Evolutionary conservation across 805 yeast genomes (phyloP).

Genomic region (Candida broadrunensis): DNA sequence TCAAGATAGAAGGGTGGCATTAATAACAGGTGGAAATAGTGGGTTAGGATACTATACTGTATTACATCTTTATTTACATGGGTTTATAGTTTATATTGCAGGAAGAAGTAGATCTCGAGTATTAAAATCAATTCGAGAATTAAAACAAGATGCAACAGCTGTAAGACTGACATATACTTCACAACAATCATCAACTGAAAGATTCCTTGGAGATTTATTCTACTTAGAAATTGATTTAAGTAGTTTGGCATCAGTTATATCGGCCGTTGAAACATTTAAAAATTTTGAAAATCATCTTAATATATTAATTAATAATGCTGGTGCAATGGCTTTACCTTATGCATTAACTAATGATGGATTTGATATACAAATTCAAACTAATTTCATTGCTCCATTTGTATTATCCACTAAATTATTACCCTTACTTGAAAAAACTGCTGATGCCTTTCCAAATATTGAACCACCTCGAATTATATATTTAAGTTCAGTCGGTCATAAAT

Average conservation of each 20-base stretch:
- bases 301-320: slow-evolving; percentile 73
- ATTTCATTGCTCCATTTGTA: slow-evolving; percentile 72
- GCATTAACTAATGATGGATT: slow-evolving; percentile 63
- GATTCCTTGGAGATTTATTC: slow-evolving; percentile 33
- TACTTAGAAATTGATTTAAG: slow-evolving; percentile 38
- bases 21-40: slow-evolving; percentile 78
- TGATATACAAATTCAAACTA: slow-evolving; percentile 78
- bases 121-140: slow-evolving; percentile 51
- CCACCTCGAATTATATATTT: slow-evolving; percentile 60
- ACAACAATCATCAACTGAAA: slow-evolving; percentile 13
- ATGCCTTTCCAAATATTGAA: slow-evolving; percentile 17
- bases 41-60: slow-evolving; percentile 81
- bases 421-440: slow-evolving; percentile 41
- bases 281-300: slow-evolving; percentile 50
- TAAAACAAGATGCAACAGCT: slow-evolving; percentile 51
- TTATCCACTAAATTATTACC: slow-evolving; percentile 61
- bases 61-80: slow-evolving; percentile 74
- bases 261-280: slow-evolving; percentile 46
- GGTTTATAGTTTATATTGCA: slow-evolving; percentile 70
- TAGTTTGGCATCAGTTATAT: slow-evolving; percentile 27
- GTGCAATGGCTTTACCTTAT: slow-evolving; percentile 75
- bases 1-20: slow-evolving; percentile 55
- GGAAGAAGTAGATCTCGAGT: slow-evolving; percentile 64
- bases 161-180: slow-evolving; percentile 19
- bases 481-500: slow-evolving; percentile 63